Evolutionary conservation across 1,139 yeast species (phyloP).

Genomic region (Hemisphaericaspora subhashii): DNA sequence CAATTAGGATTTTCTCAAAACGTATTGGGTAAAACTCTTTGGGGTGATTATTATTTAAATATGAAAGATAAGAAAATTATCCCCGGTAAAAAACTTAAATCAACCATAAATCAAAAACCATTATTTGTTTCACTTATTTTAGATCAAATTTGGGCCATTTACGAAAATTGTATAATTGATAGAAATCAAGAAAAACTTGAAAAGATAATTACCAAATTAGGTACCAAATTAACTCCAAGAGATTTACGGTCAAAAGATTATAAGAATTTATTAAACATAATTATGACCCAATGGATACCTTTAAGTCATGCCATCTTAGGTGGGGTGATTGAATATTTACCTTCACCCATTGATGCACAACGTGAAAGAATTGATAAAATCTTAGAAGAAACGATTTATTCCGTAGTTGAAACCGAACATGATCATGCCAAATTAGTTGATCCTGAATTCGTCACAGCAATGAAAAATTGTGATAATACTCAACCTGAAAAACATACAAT

Average conservation of each 20-base stretch:
- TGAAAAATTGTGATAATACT: slow-evolving; percentile 59
- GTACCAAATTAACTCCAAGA: slow-evolving; percentile 67
- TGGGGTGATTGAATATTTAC: slow-evolving; percentile 80
- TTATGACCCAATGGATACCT: slow-evolving; percentile 95
- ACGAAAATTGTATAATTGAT: slow-evolving; percentile 65
- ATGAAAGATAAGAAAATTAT: slow-evolving; percentile 84
- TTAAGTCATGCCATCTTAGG: slow-evolving; percentile 81
- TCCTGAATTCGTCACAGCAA: slow-evolving; percentile 48
- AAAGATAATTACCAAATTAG: slow-evolving; percentile 71
- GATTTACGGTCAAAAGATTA: slow-evolving; percentile 81
- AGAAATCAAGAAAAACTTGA: slow-evolving; percentile 71
- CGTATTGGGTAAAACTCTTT: slow-evolving; percentile 79
- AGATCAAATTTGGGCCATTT: slow-evolving; percentile 92
- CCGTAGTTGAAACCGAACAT: slow-evolving; percentile 42
- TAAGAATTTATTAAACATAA: slow-evolving; percentile 58
- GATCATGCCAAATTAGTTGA: slow-evolving; percentile 40
- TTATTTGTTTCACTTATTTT: slow-evolving; percentile 83
- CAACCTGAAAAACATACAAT: slow-evolving; percentile 57
- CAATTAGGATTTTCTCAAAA: slow-evolving; percentile 83
- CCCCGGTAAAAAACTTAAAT: slow-evolving; percentile 53
- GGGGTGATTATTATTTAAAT: slow-evolving; percentile 94
- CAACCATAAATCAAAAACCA: slow-evolving; percentile 62
- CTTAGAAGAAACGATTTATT: slow-evolving; percentile 46
- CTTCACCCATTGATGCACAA: slow-evolving; percentile 82
- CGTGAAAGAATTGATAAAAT: slow-evolving; percentile 66